These are phyloP conservation scores for Gamarada debralockiae DNA, from an alignment of 495 filamentous ascomycete species.

Conservation along the genomic window DNA sequence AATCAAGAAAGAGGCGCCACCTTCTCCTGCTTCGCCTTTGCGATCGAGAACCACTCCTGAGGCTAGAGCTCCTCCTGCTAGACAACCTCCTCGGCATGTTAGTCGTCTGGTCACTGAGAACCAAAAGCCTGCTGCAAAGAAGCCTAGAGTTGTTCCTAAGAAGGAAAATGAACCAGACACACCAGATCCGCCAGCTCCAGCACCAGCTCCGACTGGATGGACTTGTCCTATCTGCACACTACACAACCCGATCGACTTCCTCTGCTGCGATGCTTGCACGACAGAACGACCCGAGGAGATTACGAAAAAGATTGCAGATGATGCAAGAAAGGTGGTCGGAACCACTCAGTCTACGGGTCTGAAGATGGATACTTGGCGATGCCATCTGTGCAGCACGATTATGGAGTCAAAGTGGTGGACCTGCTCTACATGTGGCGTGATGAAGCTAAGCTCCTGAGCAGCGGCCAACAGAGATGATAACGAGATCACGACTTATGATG, in stretches of 20 bases:
- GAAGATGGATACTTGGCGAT: slow-evolving; percentile 58
- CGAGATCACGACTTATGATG: slow-evolving; percentile 6
- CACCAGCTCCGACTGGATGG: slow-evolving; percentile 48
- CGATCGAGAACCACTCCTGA: background rate
- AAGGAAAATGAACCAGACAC: slow-evolving; percentile 1
- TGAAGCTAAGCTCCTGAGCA: slow-evolving; percentile 59
- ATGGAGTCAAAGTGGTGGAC: slow-evolving; percentile 78
- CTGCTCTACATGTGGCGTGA: slow-evolving; percentile 62
- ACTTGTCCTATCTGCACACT: slow-evolving; percentile 77
- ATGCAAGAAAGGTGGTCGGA: background rate
- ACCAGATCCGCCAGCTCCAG: background rate
- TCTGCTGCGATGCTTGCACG: slow-evolving; percentile 77
- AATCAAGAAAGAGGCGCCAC: slow-evolving; percentile 2
- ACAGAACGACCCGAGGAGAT: slow-evolving; percentile 51
- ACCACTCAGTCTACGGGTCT: background rate
- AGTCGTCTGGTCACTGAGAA: slow-evolving; percentile 27
- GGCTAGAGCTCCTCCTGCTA: slow-evolving; percentile 11
- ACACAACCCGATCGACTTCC: slow-evolving; percentile 65
- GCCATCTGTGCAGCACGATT: slow-evolving; percentile 56
- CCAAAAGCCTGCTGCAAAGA: slow-evolving; percentile 19
- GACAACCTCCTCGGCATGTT: slow-evolving; percentile 17
- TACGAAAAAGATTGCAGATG: slow-evolving; percentile 21
- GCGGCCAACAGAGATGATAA: background rate
- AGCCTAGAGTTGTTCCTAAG: slow-evolving; percentile 15
- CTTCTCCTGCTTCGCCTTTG: background rate